Base-by-base conservation (phyloP, 1,284 basidiomycete species). In the Trametes polyzona region DNA sequence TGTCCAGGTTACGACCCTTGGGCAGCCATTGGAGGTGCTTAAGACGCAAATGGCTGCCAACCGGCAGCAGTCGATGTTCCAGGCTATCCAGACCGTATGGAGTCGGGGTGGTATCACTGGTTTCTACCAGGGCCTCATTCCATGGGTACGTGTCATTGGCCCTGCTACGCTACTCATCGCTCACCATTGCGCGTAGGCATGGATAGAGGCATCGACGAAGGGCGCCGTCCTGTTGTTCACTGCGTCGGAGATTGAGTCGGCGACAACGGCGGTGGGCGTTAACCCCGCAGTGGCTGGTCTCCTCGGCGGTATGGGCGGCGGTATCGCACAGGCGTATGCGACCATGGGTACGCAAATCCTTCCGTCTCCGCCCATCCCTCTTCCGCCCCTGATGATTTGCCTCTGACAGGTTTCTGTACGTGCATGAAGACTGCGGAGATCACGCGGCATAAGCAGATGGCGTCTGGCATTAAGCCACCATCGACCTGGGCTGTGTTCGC, bases 151-250 rank as follows among this genome's bases (percentile, higher is more conserved):
- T 74, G 6, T 47, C 32, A 43, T 21, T 12, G 9, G n/a, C 17
- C 33, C 43, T 52, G 23, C 17, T 40, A 33, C 23, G 43, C 35
- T 51, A 58, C 30, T 16, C 57, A 21, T 42, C 12, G 39, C 59
- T 67, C 52, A 65, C 50, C 37, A 35, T 36, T 23, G 29, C 26
- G 10, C 44, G 6, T 63, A 95, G 94, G 97, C 97, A 26, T 99
- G 97, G 97, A 98, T 99, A 69, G 97, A 99, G 75, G 97, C 96
- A 1, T 98, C 96, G 1, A 99, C 97, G 2, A 99, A 99, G 73
- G 97, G 97, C 50, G 97, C 84, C 52, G 97, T 99, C 35, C 83
- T 99, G 35, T 82, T 99, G 61, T 99, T 99, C 78, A 90, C 96
- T 27, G 95, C 96, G 21, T 91, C 95, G 3, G 97, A 98, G 74